Base-by-base conservation (phyloP, 495 filamentous ascomycete species). In the Neurospora sp. region DNA sequence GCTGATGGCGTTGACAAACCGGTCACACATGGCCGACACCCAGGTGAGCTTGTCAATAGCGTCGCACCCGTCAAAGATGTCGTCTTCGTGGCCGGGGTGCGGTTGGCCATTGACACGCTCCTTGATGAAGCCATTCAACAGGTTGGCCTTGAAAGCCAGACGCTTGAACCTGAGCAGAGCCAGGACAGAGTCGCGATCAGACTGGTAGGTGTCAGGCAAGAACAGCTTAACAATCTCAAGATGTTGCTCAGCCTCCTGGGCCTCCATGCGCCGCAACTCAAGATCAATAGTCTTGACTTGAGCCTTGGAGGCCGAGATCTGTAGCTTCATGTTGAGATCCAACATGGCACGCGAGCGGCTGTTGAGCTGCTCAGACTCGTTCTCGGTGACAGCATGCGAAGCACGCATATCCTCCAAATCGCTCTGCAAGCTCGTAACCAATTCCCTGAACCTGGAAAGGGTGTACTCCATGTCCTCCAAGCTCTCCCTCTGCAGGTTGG, bases 251-350 rank as follows among this genome's bases (percentile, higher is more conserved):
- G 93, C 93, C 86, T 99, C 94, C 77, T 95, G 92, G 3, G 94
- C 93, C 75, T 97, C 93, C 81, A 99, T 89, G 74, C 91, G 91
- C 39, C 90, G 87, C 31, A 98, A 85, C 80, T 98, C 96, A 8
- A 97, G 85, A 76, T 98, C 95, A 72, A 98, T 95, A 0, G 93
- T 94, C 80, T 96, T 98, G 77, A 93, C 91, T 80, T 97, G 95
- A 3, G 94, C 90, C 83, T 97, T 98, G 14, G 93, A 87, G 31
- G 93, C 93, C 12, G 94, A 95, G 44, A 91, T 87, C 77, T 97
- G 95, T 41, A 99, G 88, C 77, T 96, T 95, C 88, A 95, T 88
- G 81, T 97, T 98, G 54, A 99, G 87, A 80, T 99, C 94, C 88
- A 96, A 91, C 93, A 98, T 97, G 27, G 93, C 93, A 71, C 93